Percentiles rank a stretch among this genome's conserved stretches.
These are phyloP conservation scores for Microthyrium microscopicum DNA, from an alignment of 2,329 filamentous ascomycete genomes.

Conservation along the genomic window DNA sequence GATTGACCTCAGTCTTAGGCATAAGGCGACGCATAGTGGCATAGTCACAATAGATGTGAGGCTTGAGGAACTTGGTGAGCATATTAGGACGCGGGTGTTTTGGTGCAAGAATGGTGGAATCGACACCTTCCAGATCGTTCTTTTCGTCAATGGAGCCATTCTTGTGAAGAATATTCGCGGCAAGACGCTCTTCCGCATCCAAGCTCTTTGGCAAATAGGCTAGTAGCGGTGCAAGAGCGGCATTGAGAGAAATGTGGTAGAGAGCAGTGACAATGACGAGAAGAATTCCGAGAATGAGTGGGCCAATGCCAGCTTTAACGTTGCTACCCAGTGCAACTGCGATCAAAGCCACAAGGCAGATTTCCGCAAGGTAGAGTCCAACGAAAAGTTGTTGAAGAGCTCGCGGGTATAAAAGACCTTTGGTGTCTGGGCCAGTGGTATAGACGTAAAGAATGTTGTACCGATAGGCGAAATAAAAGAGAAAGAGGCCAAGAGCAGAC, in stretches of 20 bases:
- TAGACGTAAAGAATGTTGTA: constrained; percentile 34
- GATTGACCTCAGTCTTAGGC: constrained; percentile 19
- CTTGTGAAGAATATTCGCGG: background rate
- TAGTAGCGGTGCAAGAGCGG: constrained; percentile 15
- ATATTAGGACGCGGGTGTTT: constrained; percentile 9
- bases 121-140: background rate
- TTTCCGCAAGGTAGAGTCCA: constrained; percentile 30
- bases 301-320: constrained; percentile 20
- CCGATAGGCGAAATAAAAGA: constrained; percentile 31
- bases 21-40: constrained; percentile 16
- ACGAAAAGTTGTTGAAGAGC: constrained; percentile 30
- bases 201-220: constrained; percentile 11
- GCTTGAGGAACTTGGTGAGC: constrained; percentile 8
- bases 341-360: constrained; percentile 32
- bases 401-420: constrained; percentile 28
- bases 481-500: constrained; percentile 24
- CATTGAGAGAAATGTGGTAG: constrained; percentile 22
- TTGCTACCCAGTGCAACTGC: constrained; percentile 19
- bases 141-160: constrained; percentile 1
- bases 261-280: constrained; percentile 23
- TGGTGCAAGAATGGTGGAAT: constrained; percentile 1
- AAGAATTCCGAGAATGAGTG: constrained; percentile 26
- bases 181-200: constrained; percentile 8
- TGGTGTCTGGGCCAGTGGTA: constrained; percentile 29
- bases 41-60: constrained; percentile 11